A percentile compares a stretch with the other conserved stretches of the same genome.
phyloP scores from a whole-genome alignment of 768 basidiomycete species.

The Crepidotus variabilis region DNA sequence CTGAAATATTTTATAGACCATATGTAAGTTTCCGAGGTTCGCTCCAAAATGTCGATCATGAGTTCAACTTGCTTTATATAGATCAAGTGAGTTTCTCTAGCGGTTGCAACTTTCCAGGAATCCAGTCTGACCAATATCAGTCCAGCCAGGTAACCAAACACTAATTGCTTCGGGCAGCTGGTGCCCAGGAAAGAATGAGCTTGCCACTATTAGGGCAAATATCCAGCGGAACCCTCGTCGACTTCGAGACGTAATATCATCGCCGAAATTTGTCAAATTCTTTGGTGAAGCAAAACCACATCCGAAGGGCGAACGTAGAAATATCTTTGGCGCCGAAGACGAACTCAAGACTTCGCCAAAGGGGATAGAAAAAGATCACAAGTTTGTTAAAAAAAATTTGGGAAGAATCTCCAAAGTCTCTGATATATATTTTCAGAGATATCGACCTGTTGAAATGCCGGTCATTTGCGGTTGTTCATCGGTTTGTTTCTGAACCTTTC shows the following conservation, averaged over 20 bases:
- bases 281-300: slow-evolving; percentile 72
- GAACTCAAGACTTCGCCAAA: slow-evolving; percentile 91
- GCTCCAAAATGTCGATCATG: not conserved
- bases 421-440: slow-evolving; percentile 44
- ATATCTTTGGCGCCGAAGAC: slow-evolving; percentile 84
- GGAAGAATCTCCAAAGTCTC: slow-evolving; percentile 2
- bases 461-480: slow-evolving; percentile 63
- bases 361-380: slow-evolving; percentile 79
- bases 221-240: slow-evolving; percentile 57
- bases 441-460: slow-evolving; percentile 90
- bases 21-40: slow-evolving; percentile 38
- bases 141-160: slow-evolving; percentile 63
- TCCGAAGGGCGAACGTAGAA: slow-evolving; percentile 60
- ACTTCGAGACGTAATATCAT: slow-evolving; percentile 64
- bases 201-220: slow-evolving; percentile 70
- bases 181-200: slow-evolving; percentile 76
- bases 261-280: slow-evolving; percentile 64
- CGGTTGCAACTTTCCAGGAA: not conserved
- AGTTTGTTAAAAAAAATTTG: slow-evolving; percentile 33
- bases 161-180: slow-evolving; percentile 78
- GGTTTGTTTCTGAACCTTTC: slow-evolving; percentile 29
- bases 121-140: slow-evolving; percentile 27
- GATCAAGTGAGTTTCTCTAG: slow-evolving; percentile 23
- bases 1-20: slow-evolving; percentile 42
- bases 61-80: slow-evolving; percentile 6